Base-by-base conservation (phyloP, 495 filamentous ascomycete genomes). In the Lophium mytilinum region DNA sequence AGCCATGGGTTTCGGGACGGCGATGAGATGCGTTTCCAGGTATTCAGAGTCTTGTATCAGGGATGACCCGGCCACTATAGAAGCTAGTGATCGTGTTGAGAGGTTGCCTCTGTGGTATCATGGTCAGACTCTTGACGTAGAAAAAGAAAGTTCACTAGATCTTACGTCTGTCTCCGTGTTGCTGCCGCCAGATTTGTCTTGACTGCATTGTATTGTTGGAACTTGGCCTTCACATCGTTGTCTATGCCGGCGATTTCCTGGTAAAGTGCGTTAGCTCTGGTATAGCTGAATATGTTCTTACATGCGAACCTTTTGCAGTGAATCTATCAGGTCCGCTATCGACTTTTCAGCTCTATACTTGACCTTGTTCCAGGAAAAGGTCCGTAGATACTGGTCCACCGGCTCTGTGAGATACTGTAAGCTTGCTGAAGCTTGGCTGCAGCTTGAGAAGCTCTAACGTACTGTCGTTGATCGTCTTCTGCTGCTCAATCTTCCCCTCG, bases 401-500 rank as follows among this genome's bases (percentile, higher is more conserved):
- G 93, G 91, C 68, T 95, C 92, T 96, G 34, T 2, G 34, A n/a
- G 9, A n/a, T 37, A 35, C 19, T 10, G 42, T 65, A 18, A 65
- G 62, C 51, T 8, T 17, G 15, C 10, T 40, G 33, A 17, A 52
- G 33, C 15, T 51, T 40, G 5, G 24, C 12, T 10, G 15, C 11
- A 39, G 17, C n/a, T n/a, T 12, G 36, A 18, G 36, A 37, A 12
- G 24, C 21, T 14, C 37, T 5, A n/a, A 74, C 88, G 59, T 76
- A 97, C 92, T 95, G 65, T 97, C 91, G 72, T 95, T 95, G 66
- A 97, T 90, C 52, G 83, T 86, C 79, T 96, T 96, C 73, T 95
- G 88, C 70, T 90, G 79, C 34, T 83, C 78, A 59, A 88, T 80
- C 75, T 87, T 90, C 49, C 81, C 84, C 64, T 92, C 86, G 61